phyloP scores from a whole-genome alignment of 805 yeast species.

The Pichia eremophila region DNA sequence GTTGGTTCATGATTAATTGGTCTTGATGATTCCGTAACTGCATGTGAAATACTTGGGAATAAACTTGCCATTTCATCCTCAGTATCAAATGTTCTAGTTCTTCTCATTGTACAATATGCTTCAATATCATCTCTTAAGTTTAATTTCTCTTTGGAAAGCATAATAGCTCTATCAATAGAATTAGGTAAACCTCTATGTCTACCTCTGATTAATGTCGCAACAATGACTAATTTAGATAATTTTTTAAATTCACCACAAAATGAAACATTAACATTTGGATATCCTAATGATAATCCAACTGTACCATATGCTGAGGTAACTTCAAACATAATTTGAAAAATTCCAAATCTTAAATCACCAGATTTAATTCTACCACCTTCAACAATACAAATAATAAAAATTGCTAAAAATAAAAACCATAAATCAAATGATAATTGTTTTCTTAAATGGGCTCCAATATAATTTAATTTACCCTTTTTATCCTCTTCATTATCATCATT shows the following conservation, averaged over 20 bases:
- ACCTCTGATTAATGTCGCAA: conserved; percentile 89
- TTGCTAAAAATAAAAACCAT: conserved; percentile 85
- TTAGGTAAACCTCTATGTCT: conserved; percentile 95
- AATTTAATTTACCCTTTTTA: conserved; percentile 37
- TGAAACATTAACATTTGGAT: conserved; percentile 56
- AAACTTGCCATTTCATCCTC: neutral
- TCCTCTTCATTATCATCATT: conserved; percentile 25
- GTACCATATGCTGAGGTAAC: conserved; percentile 94
- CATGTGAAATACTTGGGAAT: conserved; percentile 5
- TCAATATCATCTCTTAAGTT: conserved; percentile 52
- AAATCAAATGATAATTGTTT: conserved; percentile 88
- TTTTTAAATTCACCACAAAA: conserved; percentile 63
- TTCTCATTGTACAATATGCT: conserved; percentile 34
- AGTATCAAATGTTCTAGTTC: conserved; percentile 16
- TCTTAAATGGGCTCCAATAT: conserved; percentile 79
- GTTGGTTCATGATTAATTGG: conserved; percentile 3
- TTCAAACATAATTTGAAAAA: conserved; percentile 75
- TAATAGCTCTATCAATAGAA: conserved; percentile 85
- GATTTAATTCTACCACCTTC: conserved; percentile 58
- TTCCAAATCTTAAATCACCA: conserved; percentile 40
- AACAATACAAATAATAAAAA: conserved; percentile 78
- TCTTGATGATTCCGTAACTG: conserved; percentile 1
- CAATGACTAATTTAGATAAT: conserved; percentile 73
- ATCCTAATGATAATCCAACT: conserved; percentile 87
- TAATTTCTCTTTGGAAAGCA: conserved; percentile 66